Conservation (phyloP, 2,329 filamentous ascomycete genomes). For the Claviceps digitariae region DNA sequence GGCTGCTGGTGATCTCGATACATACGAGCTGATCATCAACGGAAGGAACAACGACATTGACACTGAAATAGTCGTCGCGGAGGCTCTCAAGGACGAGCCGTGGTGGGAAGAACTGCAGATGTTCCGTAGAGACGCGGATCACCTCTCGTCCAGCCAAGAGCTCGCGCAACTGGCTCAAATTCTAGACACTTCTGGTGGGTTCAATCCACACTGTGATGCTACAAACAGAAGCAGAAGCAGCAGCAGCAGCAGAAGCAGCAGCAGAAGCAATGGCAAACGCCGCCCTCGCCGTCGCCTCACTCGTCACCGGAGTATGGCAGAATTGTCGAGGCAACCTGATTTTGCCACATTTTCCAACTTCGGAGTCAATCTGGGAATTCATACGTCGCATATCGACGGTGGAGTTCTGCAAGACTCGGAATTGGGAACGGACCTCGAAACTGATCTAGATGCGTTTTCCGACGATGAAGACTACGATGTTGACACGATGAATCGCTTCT, state of each 20-base stretch:
- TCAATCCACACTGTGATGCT: constrained; percentile 26
- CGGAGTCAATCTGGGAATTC: constrained; percentile 58
- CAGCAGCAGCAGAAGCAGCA: constrained; percentile 12
- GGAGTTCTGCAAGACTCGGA: constrained; percentile 37
- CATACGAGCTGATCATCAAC: constrained; percentile 69
- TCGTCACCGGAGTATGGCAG: constrained; percentile 35
- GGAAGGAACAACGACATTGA: constrained; percentile 44
- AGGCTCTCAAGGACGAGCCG: constrained; percentile 53
- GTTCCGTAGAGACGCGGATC: constrained; percentile 28
- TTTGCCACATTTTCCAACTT: constrained; percentile 38
- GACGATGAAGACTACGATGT: constrained; percentile 17
- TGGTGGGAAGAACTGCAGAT: constrained; percentile 72
- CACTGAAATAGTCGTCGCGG: constrained; percentile 47
- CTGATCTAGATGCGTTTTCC: constrained; percentile 18
- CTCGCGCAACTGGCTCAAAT: constrained; percentile 29
- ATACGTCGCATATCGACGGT: constrained; percentile 56
- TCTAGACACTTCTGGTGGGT: constrained; percentile 29
- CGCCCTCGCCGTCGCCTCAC: no score
- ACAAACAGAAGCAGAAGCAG: constrained; percentile 13
- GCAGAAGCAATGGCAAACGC: background rate
- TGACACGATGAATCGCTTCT: constrained; percentile 13
- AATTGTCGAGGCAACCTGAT: constrained; percentile 48
- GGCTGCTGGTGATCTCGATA: constrained; percentile 55
- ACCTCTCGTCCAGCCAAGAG: constrained; percentile 29
- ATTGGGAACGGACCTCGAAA: constrained; percentile 18